A percentile compares a stretch with the other conserved stretches of the same genome.
phyloP scores from a whole-genome alignment of 177 flowering plant species.

The Tripterygium wilfordii region DNA sequence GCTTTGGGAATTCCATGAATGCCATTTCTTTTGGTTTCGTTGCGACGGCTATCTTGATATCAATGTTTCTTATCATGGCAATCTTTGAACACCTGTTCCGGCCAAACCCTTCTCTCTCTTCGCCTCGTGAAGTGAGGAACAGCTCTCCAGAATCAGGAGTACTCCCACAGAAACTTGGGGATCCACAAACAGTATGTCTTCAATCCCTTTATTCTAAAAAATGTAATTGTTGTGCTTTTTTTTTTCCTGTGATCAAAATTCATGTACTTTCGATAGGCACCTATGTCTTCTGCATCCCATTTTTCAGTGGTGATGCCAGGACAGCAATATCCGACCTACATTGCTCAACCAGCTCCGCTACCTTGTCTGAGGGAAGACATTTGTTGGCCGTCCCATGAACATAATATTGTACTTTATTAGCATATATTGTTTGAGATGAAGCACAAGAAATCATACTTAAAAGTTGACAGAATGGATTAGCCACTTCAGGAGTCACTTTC shows the following conservation, averaged over 20 bases:
- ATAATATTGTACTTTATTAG: slow-evolving; percentile 20
- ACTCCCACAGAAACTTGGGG: slow-evolving; percentile 32
- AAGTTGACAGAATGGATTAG: no score
- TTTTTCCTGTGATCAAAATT: background rate
- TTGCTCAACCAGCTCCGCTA: slow-evolving; percentile 87
- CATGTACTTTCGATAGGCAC: slow-evolving; percentile 30
- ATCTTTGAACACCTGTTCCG: slow-evolving; percentile 73
- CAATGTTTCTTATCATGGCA: slow-evolving; percentile 89
- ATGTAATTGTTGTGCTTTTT: background rate
- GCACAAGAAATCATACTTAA: no score
- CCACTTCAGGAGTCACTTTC: no score
- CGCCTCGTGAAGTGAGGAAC: slow-evolving; percentile 17
- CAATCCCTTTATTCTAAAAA: background rate
- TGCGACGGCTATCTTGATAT: slow-evolving; percentile 82
- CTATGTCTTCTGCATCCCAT: slow-evolving; percentile 36
- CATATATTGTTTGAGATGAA: no score
- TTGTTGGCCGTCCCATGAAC: slow-evolving; percentile 59
- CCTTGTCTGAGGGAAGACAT: slow-evolving; percentile 71
- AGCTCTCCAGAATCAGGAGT: slow-evolving; percentile 28
- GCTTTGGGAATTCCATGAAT: slow-evolving; percentile 52
- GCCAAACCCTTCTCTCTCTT: slow-evolving; percentile 39
- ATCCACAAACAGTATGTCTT: slow-evolving; percentile 35
- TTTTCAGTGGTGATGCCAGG: slow-evolving; percentile 94
- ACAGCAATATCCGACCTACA: slow-evolving; percentile 61
- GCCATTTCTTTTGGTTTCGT: slow-evolving; percentile 87